Percentiles rank a stretch among this genome's conserved stretches.
phyloP scores from a whole-genome alignment of 257 asterid genomes.

The Solanum pimpinellifolium region DNA sequence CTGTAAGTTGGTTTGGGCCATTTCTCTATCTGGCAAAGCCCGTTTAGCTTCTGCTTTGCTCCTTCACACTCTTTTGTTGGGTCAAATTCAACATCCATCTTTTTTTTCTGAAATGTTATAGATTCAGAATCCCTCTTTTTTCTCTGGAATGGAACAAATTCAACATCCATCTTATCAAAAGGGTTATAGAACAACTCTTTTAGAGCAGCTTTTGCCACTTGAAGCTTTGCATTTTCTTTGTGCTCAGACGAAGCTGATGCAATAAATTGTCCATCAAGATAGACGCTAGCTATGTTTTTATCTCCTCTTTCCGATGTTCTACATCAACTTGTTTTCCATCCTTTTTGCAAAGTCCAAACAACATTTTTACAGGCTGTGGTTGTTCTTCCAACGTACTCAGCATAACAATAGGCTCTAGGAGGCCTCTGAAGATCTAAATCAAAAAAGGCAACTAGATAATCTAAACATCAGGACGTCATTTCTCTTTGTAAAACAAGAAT shows the following conservation, averaged over 20 bases:
- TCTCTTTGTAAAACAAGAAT: background rate
- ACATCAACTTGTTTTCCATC: slow-evolving; percentile 48
- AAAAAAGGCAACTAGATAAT: background rate
- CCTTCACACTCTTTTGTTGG: slow-evolving; percentile 31
- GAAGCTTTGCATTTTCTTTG: slow-evolving; percentile 65
- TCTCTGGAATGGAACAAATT: background rate
- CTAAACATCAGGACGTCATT: background rate
- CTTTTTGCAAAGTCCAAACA: slow-evolving; percentile 58
- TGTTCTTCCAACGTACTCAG: slow-evolving; percentile 42
- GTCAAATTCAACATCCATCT: slow-evolving; percentile 13
- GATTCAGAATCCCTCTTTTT: background rate
- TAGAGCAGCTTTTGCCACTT: slow-evolving; percentile 68
- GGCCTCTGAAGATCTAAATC: slow-evolving; percentile 35
- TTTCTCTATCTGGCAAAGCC: slow-evolving; percentile 55
- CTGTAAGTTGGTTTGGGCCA: slow-evolving; percentile 67
- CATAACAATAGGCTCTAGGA: slow-evolving; percentile 57
- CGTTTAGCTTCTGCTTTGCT: slow-evolving; percentile 60
- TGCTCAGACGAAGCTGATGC: slow-evolving; percentile 58
- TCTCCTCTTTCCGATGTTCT: slow-evolving; percentile 24
- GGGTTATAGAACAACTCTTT: slow-evolving; percentile 14
- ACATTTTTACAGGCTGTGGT: slow-evolving; percentile 75
- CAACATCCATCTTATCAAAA: background rate
- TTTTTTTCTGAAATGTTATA: background rate
- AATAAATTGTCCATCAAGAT: slow-evolving; percentile 43
- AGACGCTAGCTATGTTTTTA: slow-evolving; percentile 37